Evolutionary conservation across 257 asterid genomes (phyloP).

Genomic region (Verbena officinalis): DNA sequence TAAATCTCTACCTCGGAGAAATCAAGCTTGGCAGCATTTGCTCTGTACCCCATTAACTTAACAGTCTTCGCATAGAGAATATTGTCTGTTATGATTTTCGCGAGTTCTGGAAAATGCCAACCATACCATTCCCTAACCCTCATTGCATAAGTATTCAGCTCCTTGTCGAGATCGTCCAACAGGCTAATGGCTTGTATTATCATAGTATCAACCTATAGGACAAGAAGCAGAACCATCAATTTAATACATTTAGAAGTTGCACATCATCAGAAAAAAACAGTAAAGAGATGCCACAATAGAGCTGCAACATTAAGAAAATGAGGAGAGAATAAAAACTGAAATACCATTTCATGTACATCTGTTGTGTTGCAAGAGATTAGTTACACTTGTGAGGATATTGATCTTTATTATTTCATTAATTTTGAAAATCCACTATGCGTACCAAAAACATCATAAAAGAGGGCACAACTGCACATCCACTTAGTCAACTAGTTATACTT

Average conservation of each 20-base stretch:
- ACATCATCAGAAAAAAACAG: background rate
- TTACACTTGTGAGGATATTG: too few species aligned
- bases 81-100: constrained; percentile 84
- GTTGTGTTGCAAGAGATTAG: too few species aligned
- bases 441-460: background rate
- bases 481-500: background rate
- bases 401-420: background rate
- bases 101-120: constrained; percentile 97
- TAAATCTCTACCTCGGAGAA: constrained; percentile 69
- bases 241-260: too few species aligned
- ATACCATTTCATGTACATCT: too few species aligned
- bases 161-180: constrained; percentile 94
- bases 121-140: constrained; percentile 97
- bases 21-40: constrained; percentile 82
- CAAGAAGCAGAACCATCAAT: constrained; percentile 11
- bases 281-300: background rate
- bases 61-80: constrained; percentile 78
- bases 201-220: constrained; percentile 82
- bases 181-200: constrained; percentile 90
- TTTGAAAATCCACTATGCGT: background rate
- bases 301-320: background rate
- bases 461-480: background rate
- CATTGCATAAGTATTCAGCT: constrained; percentile 90
- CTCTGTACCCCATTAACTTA: constrained; percentile 82
- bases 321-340: too few species aligned